These are phyloP conservation scores for Cichorium intybus DNA, from an alignment of 140 eudicot species.

Conservation along the genomic window DNA sequence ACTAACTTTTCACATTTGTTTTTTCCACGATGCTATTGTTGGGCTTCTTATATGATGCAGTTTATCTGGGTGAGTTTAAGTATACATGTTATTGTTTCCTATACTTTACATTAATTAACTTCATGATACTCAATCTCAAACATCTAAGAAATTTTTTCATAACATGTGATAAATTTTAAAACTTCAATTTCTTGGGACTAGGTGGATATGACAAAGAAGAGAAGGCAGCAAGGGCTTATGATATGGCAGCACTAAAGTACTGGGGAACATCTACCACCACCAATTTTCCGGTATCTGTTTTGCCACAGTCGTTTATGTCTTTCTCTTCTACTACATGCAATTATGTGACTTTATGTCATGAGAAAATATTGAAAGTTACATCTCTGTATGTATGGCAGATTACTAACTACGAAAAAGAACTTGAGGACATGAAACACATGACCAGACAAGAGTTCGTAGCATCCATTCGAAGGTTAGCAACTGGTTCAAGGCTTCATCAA, in stretches of 20 bases:
- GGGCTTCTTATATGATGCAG: conserved; percentile 34
- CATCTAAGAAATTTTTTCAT: not conserved
- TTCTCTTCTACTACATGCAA: not conserved
- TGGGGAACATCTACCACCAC: conserved; percentile 99
- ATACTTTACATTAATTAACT: not conserved
- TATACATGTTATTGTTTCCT: not conserved
- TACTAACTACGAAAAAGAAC: conserved; percentile 87
- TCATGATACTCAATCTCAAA: not conserved
- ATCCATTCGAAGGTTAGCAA: conserved; percentile 73
- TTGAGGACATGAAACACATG: conserved; percentile 97
- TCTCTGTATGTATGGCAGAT: conserved; percentile 39
- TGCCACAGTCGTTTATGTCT: not conserved
- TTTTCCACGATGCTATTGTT: not conserved
- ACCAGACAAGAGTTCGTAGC: conserved; percentile 98
- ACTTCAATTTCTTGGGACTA: conserved; percentile 17
- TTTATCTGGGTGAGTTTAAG: conserved; percentile 77
- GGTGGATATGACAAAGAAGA: conserved; percentile 99
- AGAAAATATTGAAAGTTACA: not conserved
- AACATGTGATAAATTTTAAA: not conserved
- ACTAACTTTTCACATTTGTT: conserved; percentile 15
- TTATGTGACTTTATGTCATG: not conserved
- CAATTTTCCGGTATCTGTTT: conserved; percentile 68
- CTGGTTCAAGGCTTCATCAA: not conserved
- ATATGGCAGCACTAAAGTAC: conserved; percentile 89
- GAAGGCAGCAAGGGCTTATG: conserved; percentile 98